Evolutionary conservation across 176 grass and related monocot species (phyloP), one percentile per base, ranked within the genome.

Genomic region (Urochloa ruziziensis): DNA sequence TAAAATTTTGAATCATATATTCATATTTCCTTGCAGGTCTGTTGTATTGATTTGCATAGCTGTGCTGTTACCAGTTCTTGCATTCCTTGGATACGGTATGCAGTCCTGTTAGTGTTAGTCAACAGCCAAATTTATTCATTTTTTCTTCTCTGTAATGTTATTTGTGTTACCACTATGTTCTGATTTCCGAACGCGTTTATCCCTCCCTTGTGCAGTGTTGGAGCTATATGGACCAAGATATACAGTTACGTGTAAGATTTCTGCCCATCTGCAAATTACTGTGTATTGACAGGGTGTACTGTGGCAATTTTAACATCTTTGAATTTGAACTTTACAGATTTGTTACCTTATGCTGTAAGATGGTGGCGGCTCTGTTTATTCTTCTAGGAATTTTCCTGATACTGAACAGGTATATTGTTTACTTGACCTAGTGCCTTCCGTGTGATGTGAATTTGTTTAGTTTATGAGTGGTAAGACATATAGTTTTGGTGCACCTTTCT

Each of bases 71-170:
- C 91, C 89, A 83, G 21, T 94, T 67, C 89, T 98, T 81, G 96
- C 80, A 10, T n/a, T 94, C 77, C 72, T 95, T 77, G 93, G 93
- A 84, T 92, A 93, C 54, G 73, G 96, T 98, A 98, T 61, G 92
- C 42, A 80, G 34, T 76, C 14, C 7, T 81, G 8, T 77, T 18
- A 65, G 6, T 81, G 8, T 77, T 18, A 65, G 62, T 52, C 58
- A 43, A 48, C 30, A 12, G 56, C 25, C 48, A 23, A 65, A 11
- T 32, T 27, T 30, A 59, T 40, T 30, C 57, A 49, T 36, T 19
- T 66, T 48, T 15, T 6, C 36, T 78, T 79, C 18, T 32, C 10
- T 58, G n/a, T 46, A 10, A 39, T 13, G 36, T 63, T 5, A 51
- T 39, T 24, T 40, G 67, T 33, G 37, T 67, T 70, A 57, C 14